Percentiles rank a stretch among this genome's conserved stretches.
These are phyloP conservation scores for Thelephora terrestris DNA, from an alignment of 1,284 basidiomycete species.

Conservation along the genomic window DNA sequence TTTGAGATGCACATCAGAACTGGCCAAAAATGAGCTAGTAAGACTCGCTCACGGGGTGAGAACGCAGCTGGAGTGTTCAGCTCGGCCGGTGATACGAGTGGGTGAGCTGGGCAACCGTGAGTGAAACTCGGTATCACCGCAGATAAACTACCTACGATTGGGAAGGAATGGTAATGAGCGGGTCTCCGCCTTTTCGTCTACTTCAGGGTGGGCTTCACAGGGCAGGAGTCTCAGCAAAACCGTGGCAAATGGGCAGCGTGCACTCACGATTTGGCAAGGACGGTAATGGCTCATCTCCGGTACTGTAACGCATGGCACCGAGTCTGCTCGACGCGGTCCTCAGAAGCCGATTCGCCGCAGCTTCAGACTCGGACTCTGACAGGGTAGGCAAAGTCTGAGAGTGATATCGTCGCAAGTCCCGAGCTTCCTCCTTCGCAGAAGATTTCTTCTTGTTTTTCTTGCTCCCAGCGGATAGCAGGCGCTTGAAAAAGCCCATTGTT, in stretches of 20 bases:
- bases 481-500: conserved; percentile 60
- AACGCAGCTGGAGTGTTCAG: too few species aligned
- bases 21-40: too few species aligned
- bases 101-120: too few species aligned
- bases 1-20: too few species aligned
- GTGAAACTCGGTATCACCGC: conserved; percentile 24
- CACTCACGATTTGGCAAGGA: conserved; percentile 49
- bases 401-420: conserved; percentile 13
- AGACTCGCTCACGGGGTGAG: too few species aligned
- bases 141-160: conserved; percentile 30
- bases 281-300: conserved; percentile 46
- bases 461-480: conserved; percentile 57
- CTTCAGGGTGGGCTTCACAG: conserved; percentile 46
- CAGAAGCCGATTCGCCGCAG: conserved; percentile 45
- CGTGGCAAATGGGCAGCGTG: background rate
- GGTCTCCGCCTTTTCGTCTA: conserved; percentile 41
- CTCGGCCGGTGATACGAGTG: too few species aligned
- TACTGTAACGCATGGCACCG: conserved; percentile 48
- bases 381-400: conserved; percentile 7
- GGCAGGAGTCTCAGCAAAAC: conserved; percentile 2
- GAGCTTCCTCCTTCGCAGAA: conserved; percentile 10
- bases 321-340: conserved; percentile 42
- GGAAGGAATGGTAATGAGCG: conserved; percentile 35
- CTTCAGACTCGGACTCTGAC: conserved; percentile 33
- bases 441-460: conserved; percentile 45